Base-by-base conservation (phyloP, 1,139 yeast species). In the Meyerozyma sp. region DNA sequence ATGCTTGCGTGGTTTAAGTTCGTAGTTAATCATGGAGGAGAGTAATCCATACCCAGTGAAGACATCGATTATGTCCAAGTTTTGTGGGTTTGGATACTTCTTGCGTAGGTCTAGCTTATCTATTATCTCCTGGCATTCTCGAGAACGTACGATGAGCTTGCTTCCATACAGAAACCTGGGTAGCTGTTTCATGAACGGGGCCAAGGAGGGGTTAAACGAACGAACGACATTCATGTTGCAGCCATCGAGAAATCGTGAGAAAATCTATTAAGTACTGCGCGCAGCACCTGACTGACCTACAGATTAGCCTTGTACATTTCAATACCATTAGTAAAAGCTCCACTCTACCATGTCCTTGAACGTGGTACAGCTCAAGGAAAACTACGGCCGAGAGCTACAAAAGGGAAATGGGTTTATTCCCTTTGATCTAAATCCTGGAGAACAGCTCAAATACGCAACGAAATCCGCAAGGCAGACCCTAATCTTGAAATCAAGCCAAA, bases 21-120 rank as follows among this genome's bases (percentile, higher is more conserved):
- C 73, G 43, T 79, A 68, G 57, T 84, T 74, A 27, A 88, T 58
- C 59, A 79, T 78, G 42, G 70, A 68, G 0, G 84, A 70, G 34
- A 79, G 66, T 6, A 76, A 55, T 4, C 85, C 84, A 38, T 65
- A 67, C 1, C 81, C 78, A 0, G 89, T 73, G 55, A 82, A 83
- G 13, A 81, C 71, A 53, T 88, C 95, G 6, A 88, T 56, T 3
- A 88, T 75, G 44, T 84, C 80, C 14, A 82, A 65, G 16, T 64
- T 55, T 14, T 67, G 59, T n/a, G 59, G 41, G 42, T 67, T 54
- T 4, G 73, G 67, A 51, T 81, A 82, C 35, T 66, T 63, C 4
- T 58, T 45, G 32, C 59, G 61, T 43, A 81, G 61, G 25, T 71
- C 55, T 18, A 79, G 55, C 44, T 62, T 67, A 37, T 78, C 74